Percentiles rank a stretch among this genome's conserved stretches.
Conservation (phyloP, 177 flowering plant species). For the Telopea speciosissima region DNA sequence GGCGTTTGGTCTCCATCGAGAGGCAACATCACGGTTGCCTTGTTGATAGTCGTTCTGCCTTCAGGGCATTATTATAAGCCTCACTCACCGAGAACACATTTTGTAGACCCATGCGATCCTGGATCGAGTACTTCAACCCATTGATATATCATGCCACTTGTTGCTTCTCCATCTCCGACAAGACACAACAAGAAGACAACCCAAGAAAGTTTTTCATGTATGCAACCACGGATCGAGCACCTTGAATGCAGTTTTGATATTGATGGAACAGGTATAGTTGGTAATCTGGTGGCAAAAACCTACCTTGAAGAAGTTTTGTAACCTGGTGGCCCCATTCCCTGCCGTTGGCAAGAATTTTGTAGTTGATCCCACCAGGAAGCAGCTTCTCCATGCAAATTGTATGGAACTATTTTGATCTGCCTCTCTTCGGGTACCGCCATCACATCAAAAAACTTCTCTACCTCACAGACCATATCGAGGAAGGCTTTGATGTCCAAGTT, state of each 20-base stretch:
- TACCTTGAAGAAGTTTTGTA: constrained; percentile 6
- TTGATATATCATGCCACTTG: neutral
- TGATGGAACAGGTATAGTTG: constrained; percentile 1
- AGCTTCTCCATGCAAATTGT: constrained; percentile 1
- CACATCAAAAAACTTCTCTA: neutral
- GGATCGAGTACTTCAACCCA: neutral
- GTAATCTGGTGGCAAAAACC: constrained; percentile 16
- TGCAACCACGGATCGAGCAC: neutral
- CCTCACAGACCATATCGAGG: neutral
- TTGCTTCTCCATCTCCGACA: neutral
- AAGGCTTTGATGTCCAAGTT: neutral
- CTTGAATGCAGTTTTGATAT: constrained; percentile 5
- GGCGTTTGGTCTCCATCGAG: neutral
- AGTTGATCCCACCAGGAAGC: constrained; percentile 7
- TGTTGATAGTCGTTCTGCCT: neutral
- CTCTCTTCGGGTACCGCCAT: neutral
- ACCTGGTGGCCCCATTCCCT: neutral
- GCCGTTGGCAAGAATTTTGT: neutral
- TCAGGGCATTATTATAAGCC: neutral
- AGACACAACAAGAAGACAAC: neutral
- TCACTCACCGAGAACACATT: neutral
- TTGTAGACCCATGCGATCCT: neutral
- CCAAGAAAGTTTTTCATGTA: neutral
- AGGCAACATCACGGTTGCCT: neutral
- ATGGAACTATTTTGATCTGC: neutral